Conservation (phyloP, 164 flowering plant species). For the Vitis riparia region DNA sequence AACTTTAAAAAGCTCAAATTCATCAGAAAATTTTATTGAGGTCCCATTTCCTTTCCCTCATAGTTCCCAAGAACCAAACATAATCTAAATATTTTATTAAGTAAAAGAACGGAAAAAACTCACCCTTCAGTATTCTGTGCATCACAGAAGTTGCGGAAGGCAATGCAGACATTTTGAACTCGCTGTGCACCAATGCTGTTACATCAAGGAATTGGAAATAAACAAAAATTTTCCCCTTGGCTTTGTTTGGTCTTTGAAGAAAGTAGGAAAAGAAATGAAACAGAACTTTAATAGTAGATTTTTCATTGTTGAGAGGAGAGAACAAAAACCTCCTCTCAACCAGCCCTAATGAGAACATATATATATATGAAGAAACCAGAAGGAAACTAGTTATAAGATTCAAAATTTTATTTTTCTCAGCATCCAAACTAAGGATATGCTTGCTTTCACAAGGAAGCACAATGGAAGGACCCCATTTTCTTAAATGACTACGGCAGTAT, state of each 20-base stretch:
- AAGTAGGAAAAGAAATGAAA: not conserved
- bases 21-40: not conserved
- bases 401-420: no score
- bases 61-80: not conserved
- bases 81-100: no score
- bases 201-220: not conserved
- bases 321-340: no score
- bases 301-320: no score
- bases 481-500: no score
- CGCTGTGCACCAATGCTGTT: slow-evolving; percentile 61
- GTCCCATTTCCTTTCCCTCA: not conserved
- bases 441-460: no score
- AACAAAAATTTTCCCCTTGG: not conserved
- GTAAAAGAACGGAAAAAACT: slow-evolving; percentile 5
- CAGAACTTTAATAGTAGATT: not conserved
- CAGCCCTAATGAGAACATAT: no score
- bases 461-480: no score
- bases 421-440: no score
- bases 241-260: not conserved
- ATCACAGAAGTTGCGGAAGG: slow-evolving; percentile 47
- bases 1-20: not conserved
- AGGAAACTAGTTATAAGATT: no score
- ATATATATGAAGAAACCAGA: no score
- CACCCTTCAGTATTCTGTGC: slow-evolving; percentile 51
- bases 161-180: slow-evolving; percentile 46